phyloP scores from a whole-genome alignment of 1,284 basidiomycete genomes.

The Apiotrichum sp. region DNA sequence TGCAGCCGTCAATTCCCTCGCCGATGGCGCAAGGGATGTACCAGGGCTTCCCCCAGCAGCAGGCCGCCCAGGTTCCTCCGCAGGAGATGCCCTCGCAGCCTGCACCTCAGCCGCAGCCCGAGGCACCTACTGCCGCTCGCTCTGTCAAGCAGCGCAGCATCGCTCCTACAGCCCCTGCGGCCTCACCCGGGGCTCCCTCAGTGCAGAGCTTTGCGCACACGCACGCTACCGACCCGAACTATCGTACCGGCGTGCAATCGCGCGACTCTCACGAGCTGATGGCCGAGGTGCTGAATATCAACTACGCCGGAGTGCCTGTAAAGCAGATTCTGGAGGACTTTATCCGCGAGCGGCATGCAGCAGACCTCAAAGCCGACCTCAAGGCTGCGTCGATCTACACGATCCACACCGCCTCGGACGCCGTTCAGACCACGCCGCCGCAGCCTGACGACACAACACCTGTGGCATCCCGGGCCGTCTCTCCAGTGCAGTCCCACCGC shows the following conservation, averaged over 20 bases:
- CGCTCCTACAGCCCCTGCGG: too few species aligned
- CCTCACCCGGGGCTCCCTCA: too few species aligned
- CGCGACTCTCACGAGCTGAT: neutral
- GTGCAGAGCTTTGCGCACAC: neutral
- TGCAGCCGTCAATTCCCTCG: too few species aligned
- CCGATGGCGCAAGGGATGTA: too few species aligned
- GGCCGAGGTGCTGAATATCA: neutral
- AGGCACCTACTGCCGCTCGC: too few species aligned
- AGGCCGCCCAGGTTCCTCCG: neutral
- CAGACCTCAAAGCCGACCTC: neutral
- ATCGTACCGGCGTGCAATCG: neutral
- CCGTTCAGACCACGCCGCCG: neutral
- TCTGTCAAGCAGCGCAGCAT: too few species aligned
- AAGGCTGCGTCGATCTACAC: constrained; percentile 2
- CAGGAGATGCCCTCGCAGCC: too few species aligned
- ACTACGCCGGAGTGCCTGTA: neutral
- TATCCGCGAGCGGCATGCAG: neutral
- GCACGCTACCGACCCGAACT: neutral
- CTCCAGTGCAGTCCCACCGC: too few species aligned
- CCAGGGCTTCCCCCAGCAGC: neutral
- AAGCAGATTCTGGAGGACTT: constrained; percentile 2
- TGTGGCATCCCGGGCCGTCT: too few species aligned
- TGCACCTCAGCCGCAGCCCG: too few species aligned
- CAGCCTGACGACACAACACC: too few species aligned
- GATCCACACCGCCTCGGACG: neutral